phyloP scores from a whole-genome alignment of 1,139 yeast species.

The Pichia cactophila region DNA sequence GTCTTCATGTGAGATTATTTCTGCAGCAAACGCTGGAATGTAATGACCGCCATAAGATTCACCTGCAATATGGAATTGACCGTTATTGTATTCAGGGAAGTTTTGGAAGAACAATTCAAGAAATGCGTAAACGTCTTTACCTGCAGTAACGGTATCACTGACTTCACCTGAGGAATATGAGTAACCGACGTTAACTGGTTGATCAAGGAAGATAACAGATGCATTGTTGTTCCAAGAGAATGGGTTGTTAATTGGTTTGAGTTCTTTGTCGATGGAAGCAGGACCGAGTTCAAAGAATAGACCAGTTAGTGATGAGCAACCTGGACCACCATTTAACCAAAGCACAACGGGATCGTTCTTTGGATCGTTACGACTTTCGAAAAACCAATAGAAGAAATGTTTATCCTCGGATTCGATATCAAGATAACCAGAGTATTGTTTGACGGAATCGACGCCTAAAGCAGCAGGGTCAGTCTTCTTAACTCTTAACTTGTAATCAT shows the following conservation, averaged over 20 bases:
- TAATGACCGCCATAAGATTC: conserved; percentile 99
- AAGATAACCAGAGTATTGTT: conserved; percentile 60
- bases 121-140: conserved; percentile 88
- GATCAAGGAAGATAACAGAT: conserved; percentile 61
- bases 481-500: conserved; percentile 26
- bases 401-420: conserved; percentile 50
- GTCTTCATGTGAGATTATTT: conserved; percentile 71
- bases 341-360: conserved; percentile 53
- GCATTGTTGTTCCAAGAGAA: conserved; percentile 67
- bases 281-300: conserved; percentile 65
- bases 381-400: conserved; percentile 78
- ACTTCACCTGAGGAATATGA: conserved; percentile 61
- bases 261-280: conserved; percentile 39
- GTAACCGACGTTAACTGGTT: conserved; percentile 73
- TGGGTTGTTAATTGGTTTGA: conserved; percentile 51
- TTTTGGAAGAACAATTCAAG: conserved; percentile 82
- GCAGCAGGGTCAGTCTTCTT: conserved; percentile 24
- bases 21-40: conserved; percentile 87
- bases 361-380: conserved; percentile 65
- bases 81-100: conserved; percentile 68
- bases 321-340: conserved; percentile 76
- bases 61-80: conserved; percentile 91
- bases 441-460: conserved; percentile 41
- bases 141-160: conserved; percentile 79
- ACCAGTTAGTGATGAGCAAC: conserved; percentile 65